phyloP scores from a whole-genome alignment of 106 monocot species.

The Cymbidium sinense region DNA sequence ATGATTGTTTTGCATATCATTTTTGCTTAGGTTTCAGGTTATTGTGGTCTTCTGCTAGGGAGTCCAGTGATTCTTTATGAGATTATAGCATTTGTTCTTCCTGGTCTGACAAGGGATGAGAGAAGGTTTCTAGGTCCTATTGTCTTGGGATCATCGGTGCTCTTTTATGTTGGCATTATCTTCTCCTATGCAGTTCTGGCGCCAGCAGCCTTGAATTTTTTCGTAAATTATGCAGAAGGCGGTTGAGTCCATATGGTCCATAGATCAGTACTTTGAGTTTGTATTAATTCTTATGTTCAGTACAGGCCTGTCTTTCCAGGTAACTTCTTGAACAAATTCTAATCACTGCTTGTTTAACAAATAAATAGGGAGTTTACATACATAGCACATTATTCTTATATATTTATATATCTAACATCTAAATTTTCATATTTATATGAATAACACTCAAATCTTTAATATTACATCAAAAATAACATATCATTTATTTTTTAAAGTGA shows the following conservation, averaged over 20 bases:
- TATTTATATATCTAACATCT: too few species aligned
- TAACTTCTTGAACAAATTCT: constrained; percentile 18
- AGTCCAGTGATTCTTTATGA: constrained; percentile 94
- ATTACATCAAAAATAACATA: too few species aligned
- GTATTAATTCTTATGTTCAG: constrained; percentile 95
- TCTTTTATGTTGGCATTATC: constrained; percentile 82
- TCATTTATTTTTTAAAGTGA: too few species aligned
- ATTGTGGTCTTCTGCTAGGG: constrained; percentile 89
- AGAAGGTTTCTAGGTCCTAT: constrained; percentile 92
- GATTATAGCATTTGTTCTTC: constrained; percentile 91
- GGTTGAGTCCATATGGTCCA: constrained; percentile 96
- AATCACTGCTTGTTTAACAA: too few species aligned
- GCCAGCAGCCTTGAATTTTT: constrained; percentile 95
- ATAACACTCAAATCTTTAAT: too few species aligned
- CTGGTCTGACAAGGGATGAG: constrained; percentile 83
- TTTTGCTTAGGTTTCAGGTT: constrained; percentile 80
- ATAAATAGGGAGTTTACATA: too few species aligned
- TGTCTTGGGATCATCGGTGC: constrained; percentile 93
- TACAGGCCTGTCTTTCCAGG: constrained; percentile 98
- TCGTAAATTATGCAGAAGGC: constrained; percentile 98
- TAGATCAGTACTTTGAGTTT: constrained; percentile 99
- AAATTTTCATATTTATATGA: too few species aligned
- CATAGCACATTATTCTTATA: too few species aligned
- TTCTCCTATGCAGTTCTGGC: constrained; percentile 84
- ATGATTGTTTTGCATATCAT: not conserved